phyloP scores from a whole-genome alignment of 2,329 filamentous ascomycete genomes.

The Diaporthe nobilis region DNA sequence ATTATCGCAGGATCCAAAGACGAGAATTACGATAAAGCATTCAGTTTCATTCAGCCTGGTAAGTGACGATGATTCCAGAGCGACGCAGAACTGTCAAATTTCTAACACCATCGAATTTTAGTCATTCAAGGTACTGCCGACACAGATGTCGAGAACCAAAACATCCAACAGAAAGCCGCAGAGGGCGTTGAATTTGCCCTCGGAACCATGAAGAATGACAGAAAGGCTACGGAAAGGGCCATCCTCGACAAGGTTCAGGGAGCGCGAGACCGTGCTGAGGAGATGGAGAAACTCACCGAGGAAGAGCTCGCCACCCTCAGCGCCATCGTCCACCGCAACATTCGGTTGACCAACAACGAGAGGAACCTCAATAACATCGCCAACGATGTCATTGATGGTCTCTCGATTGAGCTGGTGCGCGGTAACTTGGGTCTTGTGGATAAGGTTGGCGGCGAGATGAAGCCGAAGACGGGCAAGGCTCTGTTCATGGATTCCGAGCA shows the following conservation, averaged over 20 bases:
- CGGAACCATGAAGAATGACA: conserved; percentile 19
- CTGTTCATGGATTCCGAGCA: background rate
- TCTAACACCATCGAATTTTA: background rate
- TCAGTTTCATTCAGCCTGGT: conserved; percentile 8
- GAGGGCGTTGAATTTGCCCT: conserved; percentile 7
- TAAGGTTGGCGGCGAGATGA: background rate
- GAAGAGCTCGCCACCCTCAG: conserved; percentile 5
- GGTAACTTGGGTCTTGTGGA: background rate
- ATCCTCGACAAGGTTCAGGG: background rate
- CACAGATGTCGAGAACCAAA: conserved; percentile 3
- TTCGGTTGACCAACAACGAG: background rate
- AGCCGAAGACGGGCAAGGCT: background rate
- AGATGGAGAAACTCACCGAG: conserved; percentile 8
- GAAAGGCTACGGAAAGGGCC: background rate
- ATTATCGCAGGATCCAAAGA: background rate
- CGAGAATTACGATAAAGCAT: background rate
- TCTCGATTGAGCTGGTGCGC: conserved; percentile 2
- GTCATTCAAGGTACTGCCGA: conserved; percentile 1
- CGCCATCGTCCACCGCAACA: background rate
- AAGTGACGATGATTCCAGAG: background rate
- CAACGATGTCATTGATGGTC: conserved; percentile 4
- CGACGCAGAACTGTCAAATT: background rate
- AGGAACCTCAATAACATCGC: background rate
- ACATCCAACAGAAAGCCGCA: conserved; percentile 6
- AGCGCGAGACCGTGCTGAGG: background rate